Evolutionary conservation across 2,329 filamentous ascomycete genomes (phyloP), one percentile per base, ranked within the genome.

Genomic region (Teratosphaeria destructans): DNA sequence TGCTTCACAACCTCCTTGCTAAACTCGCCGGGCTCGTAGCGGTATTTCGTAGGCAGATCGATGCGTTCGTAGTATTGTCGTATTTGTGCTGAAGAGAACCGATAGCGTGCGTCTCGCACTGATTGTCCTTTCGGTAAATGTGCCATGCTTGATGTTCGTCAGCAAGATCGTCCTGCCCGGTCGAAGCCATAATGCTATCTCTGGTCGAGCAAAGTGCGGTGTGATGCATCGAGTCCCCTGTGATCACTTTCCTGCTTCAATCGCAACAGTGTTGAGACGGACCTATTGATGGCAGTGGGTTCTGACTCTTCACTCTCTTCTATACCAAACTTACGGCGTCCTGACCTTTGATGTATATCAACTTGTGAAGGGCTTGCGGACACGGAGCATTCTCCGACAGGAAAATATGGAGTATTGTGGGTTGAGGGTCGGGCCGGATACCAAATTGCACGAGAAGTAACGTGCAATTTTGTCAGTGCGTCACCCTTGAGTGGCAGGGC

Each of bases 51-150:
- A 11, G 67, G 67, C 10, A 69, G 63, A 34, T 61, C 52, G 47
- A 69, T 65, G 49, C 65, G 64, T 34, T 64, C 60, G 61, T 66
- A 69, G 57, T 65, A 60, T 27, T 63, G 62, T 34, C 60, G 56
- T 8, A 68, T 60, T 54, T 69, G 67, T 49, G 43, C 43, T 49
- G 43, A 49, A 16, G 43, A 49, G n/a, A 49, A 49, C 5, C 19
- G 43, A n/a, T 49, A 23, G 43, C 43, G 43, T 19, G 43, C 43
- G 19, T 49, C 43, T 49, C 43, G 43, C 43, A 23, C 43, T 49
- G 43, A n/a, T n/a, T 49, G 43, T 19, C n/a, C n/a, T 11, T 19
- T 49, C 19, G 43, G n/a, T 49, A 23, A 49, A 19, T 49, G 43
- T 49, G 43, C 43, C 43, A 49, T 49, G 19, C n/a, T 49, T 23